A percentile compares a stretch with the other conserved stretches of the same genome.
phyloP scores from a whole-genome alignment of 1,139 yeast species.

The Kurtzmaniella quercitrusa region DNA sequence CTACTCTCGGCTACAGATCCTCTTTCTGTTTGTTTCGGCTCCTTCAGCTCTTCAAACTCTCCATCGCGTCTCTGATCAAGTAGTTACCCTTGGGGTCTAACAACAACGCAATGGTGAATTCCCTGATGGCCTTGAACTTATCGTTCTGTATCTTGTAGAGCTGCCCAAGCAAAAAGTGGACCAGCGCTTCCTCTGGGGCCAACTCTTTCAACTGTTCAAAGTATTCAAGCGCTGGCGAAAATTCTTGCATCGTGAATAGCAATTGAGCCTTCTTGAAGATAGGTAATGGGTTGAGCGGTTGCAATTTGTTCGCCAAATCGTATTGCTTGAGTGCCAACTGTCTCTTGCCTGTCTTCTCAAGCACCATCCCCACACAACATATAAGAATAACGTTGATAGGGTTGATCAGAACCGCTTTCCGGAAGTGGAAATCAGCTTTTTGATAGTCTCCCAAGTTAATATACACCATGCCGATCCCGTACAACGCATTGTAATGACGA shows the following conservation, averaged over 20 bases:
- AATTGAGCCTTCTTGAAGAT: constrained; percentile 86
- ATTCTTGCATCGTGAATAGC: constrained; percentile 66
- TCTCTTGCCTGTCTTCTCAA: constrained; percentile 69
- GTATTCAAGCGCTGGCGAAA: constrained; percentile 65
- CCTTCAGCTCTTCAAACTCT: constrained; percentile 31
- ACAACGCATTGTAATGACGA: constrained; percentile 90
- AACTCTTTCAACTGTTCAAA: constrained; percentile 67
- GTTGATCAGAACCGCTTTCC: constrained; percentile 82
- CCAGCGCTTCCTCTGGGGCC: constrained; percentile 95
- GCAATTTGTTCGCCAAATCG: constrained; percentile 76
- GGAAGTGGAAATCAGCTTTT: constrained; percentile 82
- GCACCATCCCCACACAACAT: constrained; percentile 92
- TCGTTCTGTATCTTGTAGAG: constrained; percentile 74
- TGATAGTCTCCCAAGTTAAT: constrained; percentile 80
- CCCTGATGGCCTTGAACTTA: constrained; percentile 74
- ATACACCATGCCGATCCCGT: constrained; percentile 94
- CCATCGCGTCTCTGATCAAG: constrained; percentile 80
- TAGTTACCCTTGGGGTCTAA: constrained; percentile 93
- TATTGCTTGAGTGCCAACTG: constrained; percentile 79
- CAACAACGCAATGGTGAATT: constrained; percentile 84
- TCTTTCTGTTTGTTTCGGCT: too few species aligned
- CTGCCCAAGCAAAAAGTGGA: constrained; percentile 85
- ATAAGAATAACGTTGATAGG: constrained; percentile 87
- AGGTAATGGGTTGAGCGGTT: constrained; percentile 84
- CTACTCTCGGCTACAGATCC: too few species aligned